Evolutionary conservation across 805 yeast genomes (phyloP).

Genomic region (Spathaspora gorwiae): DNA sequence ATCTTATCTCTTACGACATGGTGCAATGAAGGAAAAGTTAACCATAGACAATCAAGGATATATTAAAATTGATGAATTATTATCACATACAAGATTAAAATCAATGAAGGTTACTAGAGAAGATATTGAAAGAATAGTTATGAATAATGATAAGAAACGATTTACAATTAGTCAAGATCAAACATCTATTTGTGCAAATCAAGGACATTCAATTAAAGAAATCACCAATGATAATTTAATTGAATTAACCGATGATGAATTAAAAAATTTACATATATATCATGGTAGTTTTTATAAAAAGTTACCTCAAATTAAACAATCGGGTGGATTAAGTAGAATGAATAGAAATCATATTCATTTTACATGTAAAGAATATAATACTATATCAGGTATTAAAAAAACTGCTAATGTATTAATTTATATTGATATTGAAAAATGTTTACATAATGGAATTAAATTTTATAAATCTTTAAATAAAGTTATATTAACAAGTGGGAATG

Average conservation of each 20-base stretch:
- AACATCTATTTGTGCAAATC: constrained; percentile 70
- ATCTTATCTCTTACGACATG: constrained; percentile 79
- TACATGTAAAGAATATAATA: constrained; percentile 49
- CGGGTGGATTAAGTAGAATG: constrained; percentile 65
- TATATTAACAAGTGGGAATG: constrained; percentile 59
- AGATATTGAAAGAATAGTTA: constrained; percentile 61
- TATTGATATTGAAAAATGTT: constrained; percentile 50
- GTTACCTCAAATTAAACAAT: constrained; percentile 42
- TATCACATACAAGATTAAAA: constrained; percentile 56
- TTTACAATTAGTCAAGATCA: constrained; percentile 45
- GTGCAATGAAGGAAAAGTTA: constrained; percentile 66
- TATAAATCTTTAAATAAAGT: constrained; percentile 72
- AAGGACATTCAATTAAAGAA: constrained; percentile 73
- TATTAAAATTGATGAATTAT: constrained; percentile 48
- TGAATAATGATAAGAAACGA: constrained; percentile 64
- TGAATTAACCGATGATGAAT: constrained; percentile 31
- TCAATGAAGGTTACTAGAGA: constrained; percentile 49
- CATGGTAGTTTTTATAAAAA: constrained; percentile 72
- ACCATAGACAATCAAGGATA: constrained; percentile 66
- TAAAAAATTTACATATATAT: constrained; percentile 50
- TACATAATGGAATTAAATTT: constrained; percentile 42
- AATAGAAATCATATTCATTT: constrained; percentile 81
- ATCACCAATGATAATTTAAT: constrained; percentile 41
- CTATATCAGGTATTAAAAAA: constrained; percentile 70
- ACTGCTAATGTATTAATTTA: constrained; percentile 56